Percentiles rank a stretch among this genome's conserved stretches.
Conservation (phyloP, 306 rosid genomes). For the Lupinus albus region DNA sequence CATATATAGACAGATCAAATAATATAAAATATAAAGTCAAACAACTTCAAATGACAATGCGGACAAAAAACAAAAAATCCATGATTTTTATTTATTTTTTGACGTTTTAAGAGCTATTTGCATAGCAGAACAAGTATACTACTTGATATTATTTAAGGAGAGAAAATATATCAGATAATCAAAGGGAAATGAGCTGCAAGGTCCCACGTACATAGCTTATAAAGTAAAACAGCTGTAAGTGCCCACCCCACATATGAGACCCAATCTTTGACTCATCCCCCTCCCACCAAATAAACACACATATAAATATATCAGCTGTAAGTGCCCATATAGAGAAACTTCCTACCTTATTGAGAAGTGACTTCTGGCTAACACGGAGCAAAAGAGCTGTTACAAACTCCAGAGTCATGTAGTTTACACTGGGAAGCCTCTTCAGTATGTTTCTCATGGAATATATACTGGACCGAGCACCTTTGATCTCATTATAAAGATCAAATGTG, state of each 20-base stretch:
- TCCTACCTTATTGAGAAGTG: slow-evolving; percentile 83
- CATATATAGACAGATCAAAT: slow-evolving; percentile 9
- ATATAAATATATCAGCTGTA: too few species aligned
- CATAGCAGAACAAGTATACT: slow-evolving; percentile 4
- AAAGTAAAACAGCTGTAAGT: slow-evolving; percentile 4
- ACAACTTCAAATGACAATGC: neutral
- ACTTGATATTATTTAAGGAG: slow-evolving; percentile 7
- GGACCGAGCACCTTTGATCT: slow-evolving; percentile 79
- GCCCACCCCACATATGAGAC: neutral
- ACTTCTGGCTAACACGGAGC: slow-evolving; percentile 86
- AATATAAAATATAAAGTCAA: neutral
- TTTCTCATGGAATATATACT: slow-evolving; percentile 73
- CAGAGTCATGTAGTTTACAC: slow-evolving; percentile 89
- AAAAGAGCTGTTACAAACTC: slow-evolving; percentile 85
- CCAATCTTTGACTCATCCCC: slow-evolving; percentile 11
- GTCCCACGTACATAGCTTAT: slow-evolving; percentile 3
- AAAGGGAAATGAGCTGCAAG: neutral
- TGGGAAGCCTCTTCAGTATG: slow-evolving; percentile 78
- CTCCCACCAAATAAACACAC: slow-evolving; percentile 14
- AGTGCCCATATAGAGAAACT: slow-evolving; percentile 32
- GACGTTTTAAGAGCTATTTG: slow-evolving; percentile 1
- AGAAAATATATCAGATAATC: slow-evolving; percentile 4
- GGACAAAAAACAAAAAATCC: slow-evolving; percentile 8
- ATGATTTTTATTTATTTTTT: neutral
- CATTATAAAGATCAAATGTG: slow-evolving; percentile 75